Conservation (phyloP, 2,329 filamentous ascomycete genomes). For the Cyanodermella asteris region DNA sequence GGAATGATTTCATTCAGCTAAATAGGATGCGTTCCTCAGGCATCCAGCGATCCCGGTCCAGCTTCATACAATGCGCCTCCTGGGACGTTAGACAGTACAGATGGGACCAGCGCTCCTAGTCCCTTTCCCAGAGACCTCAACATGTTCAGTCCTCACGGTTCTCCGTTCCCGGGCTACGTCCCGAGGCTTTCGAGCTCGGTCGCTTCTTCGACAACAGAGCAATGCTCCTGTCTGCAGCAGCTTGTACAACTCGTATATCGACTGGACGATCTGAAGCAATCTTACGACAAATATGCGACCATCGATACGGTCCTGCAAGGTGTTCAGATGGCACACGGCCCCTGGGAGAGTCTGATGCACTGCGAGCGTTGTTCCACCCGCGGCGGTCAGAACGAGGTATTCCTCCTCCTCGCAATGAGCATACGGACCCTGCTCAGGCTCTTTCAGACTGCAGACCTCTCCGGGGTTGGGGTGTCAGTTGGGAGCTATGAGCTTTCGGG, state of each 20-base stretch:
- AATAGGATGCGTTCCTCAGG: too few relatives aligned
- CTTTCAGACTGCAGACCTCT: too few relatives aligned
- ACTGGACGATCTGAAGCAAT: conserved; percentile 7
- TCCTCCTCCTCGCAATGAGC: conserved; percentile 8
- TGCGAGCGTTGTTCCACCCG: conserved; percentile 6
- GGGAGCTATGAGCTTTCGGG: too few relatives aligned
- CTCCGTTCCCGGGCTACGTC: neutral
- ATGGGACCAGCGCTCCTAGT: too few relatives aligned
- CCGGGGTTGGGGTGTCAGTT: too few relatives aligned
- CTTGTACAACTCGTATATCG: conserved; percentile 6
- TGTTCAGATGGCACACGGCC: conserved; percentile 6
- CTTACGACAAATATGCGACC: conserved; percentile 2
- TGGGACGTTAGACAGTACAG: too few relatives aligned
- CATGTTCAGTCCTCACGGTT: neutral
- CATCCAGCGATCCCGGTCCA: too few relatives aligned
- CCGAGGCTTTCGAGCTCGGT: conserved; percentile 1
- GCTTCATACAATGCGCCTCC: too few relatives aligned
- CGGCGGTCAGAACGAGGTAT: conserved; percentile 6
- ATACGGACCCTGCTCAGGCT: conserved; percentile 7
- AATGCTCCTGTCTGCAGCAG: conserved; percentile 8
- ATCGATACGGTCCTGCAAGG: conserved; percentile 6
- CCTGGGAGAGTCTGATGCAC: conserved; percentile 7
- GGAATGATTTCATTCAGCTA: too few relatives aligned
- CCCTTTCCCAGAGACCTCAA: conserved; percentile 2
- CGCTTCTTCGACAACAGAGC: neutral